Base-by-base conservation (phyloP, 768 basidiomycete species). In the Mrakia blollopis region DNA sequence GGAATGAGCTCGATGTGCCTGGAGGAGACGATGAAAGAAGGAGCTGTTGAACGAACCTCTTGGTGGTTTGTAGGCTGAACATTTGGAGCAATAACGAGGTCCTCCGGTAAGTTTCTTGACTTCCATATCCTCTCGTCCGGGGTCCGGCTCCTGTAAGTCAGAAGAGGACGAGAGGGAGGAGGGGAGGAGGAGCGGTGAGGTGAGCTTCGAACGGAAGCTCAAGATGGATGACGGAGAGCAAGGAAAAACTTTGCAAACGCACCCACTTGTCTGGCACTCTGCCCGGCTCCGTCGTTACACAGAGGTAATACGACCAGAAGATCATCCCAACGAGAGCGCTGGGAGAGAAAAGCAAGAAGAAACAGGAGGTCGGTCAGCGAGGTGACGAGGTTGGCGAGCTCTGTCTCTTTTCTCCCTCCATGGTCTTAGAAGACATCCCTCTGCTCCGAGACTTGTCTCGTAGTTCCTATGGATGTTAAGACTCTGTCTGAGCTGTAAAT, bases 241-340 rank as follows among this genome's bases (percentile, higher is more conserved):
- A 50, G 18, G 11, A 18, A 50, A 50, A 50, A 21, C 18, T 50
- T 16, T 50, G 11, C 10, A 28, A 10, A 79, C 83, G 83, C 62
- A 84, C 81, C 79, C 78, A 83, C 37, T 83, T 83, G 0, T 52
- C 50, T 7, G 97, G 96, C 0, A 95, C 93, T 7, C 84, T 83
- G 11, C 97, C 97, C 0, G 97, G 96, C 76, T 96, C 89, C 1
- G 91, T 94, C 28, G 83, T 84, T 7, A 96, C 91, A 80, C 90
- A 92, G 8, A 94, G 86, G 80, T 87, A 90, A 82, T 98, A 99
- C 83, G 94, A 97, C 90, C 90, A 93, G 23, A 92, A 87, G 25
- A 98, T 83, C 84, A 95, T 85, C 47, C 86, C 87, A 28, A 96
- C 90, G 16, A 96, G 85, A 30, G 88, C 67, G 81, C 95, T 98